Evolutionary conservation across 352 stramenopile genomes (phyloP), one percentile per base, ranked within the genome.

Genomic region (Phytophthora colocasiae): DNA sequence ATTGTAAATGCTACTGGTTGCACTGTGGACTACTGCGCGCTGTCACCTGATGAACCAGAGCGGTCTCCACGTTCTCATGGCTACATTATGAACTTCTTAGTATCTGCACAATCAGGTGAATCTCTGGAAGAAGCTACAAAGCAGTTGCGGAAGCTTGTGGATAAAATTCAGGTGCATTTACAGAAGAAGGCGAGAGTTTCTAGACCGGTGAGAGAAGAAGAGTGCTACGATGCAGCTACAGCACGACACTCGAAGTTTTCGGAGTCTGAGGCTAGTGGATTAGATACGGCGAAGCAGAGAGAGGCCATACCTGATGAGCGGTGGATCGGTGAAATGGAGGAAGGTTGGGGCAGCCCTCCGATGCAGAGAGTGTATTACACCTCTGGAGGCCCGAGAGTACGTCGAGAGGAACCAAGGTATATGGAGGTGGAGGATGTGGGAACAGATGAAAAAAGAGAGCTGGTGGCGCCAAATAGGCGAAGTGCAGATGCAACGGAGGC

Each of bases 21-120:
- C 41, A 81, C 77, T 11, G 81, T 93, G 31, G 80, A 91, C 50
- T 90, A 91, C 50, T 92, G 84, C 10, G 78, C 84, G 4, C 57
- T 84, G 43, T 87, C 80, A 0, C 80, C 84, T 0, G 75, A 76
- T 5, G 82, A 90, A n/a, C 29, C 49, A 1, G 62, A 75, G 48
- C 65, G 75, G 15, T 75, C 58, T 15, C 69, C 67, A 1, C 52
- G 51, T 32, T 80, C 36, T 38, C 50, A 29, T 8, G 53, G 59
- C 9, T 89, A 75, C 63, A 62, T 78, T 19, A 84, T 91, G 75
- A 86, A 79, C 38, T 93, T 91, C 31, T 26, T 92, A 10, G 66
- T 91, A 14, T 77, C 77, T 2, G 82, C 71, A 1, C 71, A 75
- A n/a, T 77, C 76, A 0, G 68, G 55, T 29, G 69, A 66, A 8